phyloP scores from a whole-genome alignment of 768 basidiomycete genomes.

The Daedaleopsis nitida region DNA sequence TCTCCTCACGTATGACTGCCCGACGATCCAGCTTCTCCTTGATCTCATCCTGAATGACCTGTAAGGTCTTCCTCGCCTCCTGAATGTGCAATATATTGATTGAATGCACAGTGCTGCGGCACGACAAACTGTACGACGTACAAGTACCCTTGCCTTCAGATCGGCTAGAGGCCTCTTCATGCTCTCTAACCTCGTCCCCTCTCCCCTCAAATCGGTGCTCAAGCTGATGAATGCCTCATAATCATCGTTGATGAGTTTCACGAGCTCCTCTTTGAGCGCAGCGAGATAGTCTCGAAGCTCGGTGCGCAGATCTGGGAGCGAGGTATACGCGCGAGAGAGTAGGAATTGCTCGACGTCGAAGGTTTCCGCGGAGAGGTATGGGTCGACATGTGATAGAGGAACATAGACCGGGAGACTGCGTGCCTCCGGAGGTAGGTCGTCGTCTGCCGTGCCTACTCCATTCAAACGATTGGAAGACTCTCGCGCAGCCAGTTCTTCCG shows the following conservation, averaged over 20 bases:
- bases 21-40: conserved; percentile 78
- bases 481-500: conserved; percentile 56
- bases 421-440: conserved; percentile 13
- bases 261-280: conserved; percentile 87
- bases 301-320: conserved; percentile 82
- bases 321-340: conserved; percentile 80
- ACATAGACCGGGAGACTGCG: conserved; percentile 62
- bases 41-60: conserved; percentile 69
- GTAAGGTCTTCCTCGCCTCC: conserved; percentile 67
- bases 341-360: conserved; percentile 90
- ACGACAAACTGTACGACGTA: conserved; percentile 37
- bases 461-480: conserved; percentile 9
- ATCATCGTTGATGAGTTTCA: conserved; percentile 95
- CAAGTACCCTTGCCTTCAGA: conserved; percentile 68
- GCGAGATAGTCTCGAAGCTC: conserved; percentile 88
- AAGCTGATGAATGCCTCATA: conserved; percentile 98
- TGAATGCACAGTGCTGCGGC: neutral
- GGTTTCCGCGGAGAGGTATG: conserved; percentile 61
- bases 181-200: conserved; percentile 69
- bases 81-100: conserved; percentile 25
- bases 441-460: neutral
- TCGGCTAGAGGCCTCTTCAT: conserved; percentile 68
- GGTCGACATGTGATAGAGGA: conserved; percentile 81
- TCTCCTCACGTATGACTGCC: conserved; percentile 80
- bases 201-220: conserved; percentile 88